Evolutionary conservation across 345 rosid species (phyloP), one percentile per base, ranked within the genome.

Genomic region (Lepidium sativum): DNA sequence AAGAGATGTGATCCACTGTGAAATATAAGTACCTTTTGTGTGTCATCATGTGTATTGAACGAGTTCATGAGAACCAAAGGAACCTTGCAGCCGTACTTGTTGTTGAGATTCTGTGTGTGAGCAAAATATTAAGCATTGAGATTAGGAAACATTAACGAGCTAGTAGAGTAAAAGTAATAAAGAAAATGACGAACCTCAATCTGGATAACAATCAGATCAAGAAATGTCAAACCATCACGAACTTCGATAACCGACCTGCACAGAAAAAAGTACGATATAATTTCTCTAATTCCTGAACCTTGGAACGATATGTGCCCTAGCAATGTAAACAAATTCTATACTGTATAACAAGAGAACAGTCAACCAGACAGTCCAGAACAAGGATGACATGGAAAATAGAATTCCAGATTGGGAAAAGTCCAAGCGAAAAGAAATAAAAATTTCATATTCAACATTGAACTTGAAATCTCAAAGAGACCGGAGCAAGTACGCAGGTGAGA

Each of bases 31-130:
- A 91, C 98, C 98, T 92, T 87, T 70, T 53, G 69, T 12, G 98
- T 92, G 75, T 92, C 95, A 60, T 92, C 98, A 69, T 92, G 98
- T 63, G 95, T 92, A 71, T 92, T 92, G 79, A 92, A 92, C 2
- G 98, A 92, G 84, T 92, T 92, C 98, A 92, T 92, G 27, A 92
- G 84, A 75, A 92, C 91, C 75, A 92, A 68, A 2, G 98, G 96
- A 60, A 92, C 98, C 55, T 74, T 83, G 76, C 95, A 86, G 29
- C 92, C 91, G 63, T 89, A 92, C 68, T 81, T 89, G 47, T 80
- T 53, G 63, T 92, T 92, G 64, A 92, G 96, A 75, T 80, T 75
- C 98, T 92, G 74, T 6, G 3, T 39, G 44, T 23, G 35, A 0
- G 2, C 11, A 34, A 44, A n/a, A n/a, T n/a, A n/a, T n/a, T n/a